A percentile compares a stretch with the other conserved stretches of the same genome.
Conservation (phyloP, 2,329 filamentous ascomycete genomes). For the Ophiostoma sp. region DNA sequence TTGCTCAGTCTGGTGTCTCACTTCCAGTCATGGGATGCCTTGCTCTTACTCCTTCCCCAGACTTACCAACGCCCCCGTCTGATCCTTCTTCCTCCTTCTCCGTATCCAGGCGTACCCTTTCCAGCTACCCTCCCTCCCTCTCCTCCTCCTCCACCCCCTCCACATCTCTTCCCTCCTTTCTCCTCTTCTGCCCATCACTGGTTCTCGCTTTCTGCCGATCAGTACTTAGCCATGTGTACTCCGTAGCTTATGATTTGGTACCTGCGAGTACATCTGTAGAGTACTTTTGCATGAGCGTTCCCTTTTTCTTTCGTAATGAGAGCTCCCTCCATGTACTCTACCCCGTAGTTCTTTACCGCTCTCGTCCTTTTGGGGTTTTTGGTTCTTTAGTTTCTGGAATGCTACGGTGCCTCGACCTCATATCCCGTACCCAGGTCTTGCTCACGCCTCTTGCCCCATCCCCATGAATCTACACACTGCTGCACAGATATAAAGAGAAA, state of each 20-base stretch:
- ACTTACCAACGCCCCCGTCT: background rate
- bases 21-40: background rate
- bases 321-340: background rate
- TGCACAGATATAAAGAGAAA: constrained; percentile 4
- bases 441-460: background rate
- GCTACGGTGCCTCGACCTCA: no score
- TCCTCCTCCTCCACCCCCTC: background rate
- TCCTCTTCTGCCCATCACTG: constrained; percentile 5
- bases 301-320: background rate
- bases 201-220: background rate
- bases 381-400: no score
- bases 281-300: background rate
- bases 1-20: background rate
- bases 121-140: background rate
- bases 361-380: background rate
- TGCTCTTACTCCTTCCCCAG: background rate
- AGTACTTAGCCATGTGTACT: background rate
- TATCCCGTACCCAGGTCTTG: no score
- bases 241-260: background rate
- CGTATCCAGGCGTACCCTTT: background rate
- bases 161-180: background rate
- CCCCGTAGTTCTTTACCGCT: background rate
- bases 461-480: no score
- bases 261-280: background rate
- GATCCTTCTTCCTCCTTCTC: background rate